These are phyloP conservation scores for Aplosporella prunicola DNA, from an alignment of 2,329 filamentous ascomycete genomes.

Conservation along the genomic window DNA sequence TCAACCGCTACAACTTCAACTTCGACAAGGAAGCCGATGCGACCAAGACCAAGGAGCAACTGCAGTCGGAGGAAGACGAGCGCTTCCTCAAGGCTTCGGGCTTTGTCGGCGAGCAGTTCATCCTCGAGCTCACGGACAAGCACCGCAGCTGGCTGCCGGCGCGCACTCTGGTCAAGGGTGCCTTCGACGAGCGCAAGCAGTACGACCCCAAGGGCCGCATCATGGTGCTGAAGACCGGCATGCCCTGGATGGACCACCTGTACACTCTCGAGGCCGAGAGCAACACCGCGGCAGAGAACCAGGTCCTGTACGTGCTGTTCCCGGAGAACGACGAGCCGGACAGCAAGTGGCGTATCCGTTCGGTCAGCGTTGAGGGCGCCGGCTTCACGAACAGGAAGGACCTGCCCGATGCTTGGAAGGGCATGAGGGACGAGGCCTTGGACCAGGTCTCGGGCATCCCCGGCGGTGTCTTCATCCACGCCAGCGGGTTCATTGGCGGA, in stretches of 20 bases:
- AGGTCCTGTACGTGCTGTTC: conserved; percentile 82
- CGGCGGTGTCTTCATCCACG: conserved; percentile 87
- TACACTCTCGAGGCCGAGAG: conserved; percentile 67
- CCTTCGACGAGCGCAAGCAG: conserved; percentile 59
- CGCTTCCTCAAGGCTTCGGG: conserved; percentile 68
- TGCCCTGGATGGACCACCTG: conserved; percentile 95
- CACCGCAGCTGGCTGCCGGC: conserved; percentile 77
- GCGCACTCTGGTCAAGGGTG: conserved; percentile 63
- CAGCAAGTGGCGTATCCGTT: conserved; percentile 87
- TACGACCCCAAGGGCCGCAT: conserved; percentile 68
- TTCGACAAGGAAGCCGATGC: conserved; percentile 32
- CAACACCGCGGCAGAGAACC: conserved; percentile 37
- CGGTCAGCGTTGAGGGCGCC: conserved; percentile 73
- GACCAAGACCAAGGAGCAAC: conserved; percentile 28
- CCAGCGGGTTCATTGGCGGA: conserved; percentile 90
- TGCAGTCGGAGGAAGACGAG: conserved; percentile 67
- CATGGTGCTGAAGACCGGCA: conserved; percentile 69
- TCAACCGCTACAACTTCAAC: conserved; percentile 72
- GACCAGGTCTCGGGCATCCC: conserved; percentile 59
- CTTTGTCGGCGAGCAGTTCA: conserved; percentile 85
- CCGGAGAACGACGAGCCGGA: conserved; percentile 67
- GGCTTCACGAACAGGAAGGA: conserved; percentile 90
- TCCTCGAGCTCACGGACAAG: conserved; percentile 69
- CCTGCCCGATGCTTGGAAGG: conserved; percentile 84
- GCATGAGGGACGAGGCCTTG: conserved; percentile 76